phyloP scores from a whole-genome alignment of 495 filamentous ascomycete genomes.

The Pyrenula aspistea region DNA sequence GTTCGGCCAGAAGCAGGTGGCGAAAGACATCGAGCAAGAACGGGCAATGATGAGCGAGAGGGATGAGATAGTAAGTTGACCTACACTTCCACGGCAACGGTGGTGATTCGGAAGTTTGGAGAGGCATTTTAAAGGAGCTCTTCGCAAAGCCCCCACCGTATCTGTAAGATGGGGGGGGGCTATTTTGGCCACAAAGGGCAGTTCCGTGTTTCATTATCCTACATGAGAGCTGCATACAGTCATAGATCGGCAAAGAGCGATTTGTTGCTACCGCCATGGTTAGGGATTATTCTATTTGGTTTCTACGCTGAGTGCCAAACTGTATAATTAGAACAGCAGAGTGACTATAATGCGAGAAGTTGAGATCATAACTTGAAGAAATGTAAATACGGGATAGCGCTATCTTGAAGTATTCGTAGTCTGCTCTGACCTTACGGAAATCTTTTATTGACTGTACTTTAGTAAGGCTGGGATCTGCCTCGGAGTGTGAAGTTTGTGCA shows the following conservation, averaged over 20 bases:
- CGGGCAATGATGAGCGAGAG: neutral
- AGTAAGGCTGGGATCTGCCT: too few species aligned
- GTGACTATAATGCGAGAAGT: neutral
- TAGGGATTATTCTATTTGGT: neutral
- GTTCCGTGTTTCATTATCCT: neutral
- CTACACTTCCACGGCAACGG: neutral
- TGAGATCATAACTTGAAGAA: too few species aligned
- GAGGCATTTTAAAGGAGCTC: neutral
- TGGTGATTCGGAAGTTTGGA: neutral
- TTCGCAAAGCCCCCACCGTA: neutral
- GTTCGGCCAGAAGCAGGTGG: neutral
- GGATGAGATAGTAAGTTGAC: neutral
- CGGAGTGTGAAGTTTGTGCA: too few species aligned
- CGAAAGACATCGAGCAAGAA: neutral
- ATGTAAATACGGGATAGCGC: too few species aligned
- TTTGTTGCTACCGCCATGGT: neutral
- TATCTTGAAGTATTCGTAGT: neutral
- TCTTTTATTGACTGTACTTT: too few species aligned
- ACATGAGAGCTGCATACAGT: neutral
- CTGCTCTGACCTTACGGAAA: too few species aligned
- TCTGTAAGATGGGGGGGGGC: neutral
- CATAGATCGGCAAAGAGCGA: neutral
- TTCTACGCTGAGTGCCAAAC: neutral
- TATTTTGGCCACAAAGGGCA: neutral
- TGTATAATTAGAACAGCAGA: neutral